Conservation (phyloP, 176 grass and related monocot genomes). For the Elymus sibiricus region DNA sequence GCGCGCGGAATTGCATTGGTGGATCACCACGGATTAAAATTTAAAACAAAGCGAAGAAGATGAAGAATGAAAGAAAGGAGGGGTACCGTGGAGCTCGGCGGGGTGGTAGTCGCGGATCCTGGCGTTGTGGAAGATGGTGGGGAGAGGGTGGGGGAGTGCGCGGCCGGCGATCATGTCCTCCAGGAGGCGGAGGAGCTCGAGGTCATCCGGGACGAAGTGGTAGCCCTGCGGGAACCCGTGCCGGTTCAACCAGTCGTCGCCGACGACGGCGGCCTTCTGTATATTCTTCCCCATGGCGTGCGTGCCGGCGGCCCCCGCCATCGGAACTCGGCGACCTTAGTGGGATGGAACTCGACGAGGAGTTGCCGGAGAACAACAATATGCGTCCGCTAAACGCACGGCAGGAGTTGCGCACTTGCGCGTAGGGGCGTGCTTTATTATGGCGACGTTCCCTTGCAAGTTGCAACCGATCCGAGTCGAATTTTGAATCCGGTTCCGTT, state of each 20-base stretch:
- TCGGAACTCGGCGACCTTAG: no score
- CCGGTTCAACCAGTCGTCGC: background rate
- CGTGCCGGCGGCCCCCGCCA: no score
- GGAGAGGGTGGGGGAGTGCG: background rate
- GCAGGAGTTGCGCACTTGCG: no score
- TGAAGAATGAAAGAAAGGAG: background rate
- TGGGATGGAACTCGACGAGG: background rate
- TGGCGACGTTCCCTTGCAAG: no score
- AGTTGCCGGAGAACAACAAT: no score
- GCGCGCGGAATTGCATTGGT: background rate
- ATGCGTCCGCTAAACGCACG: no score
- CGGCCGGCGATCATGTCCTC: background rate
- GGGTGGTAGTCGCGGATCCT: constrained; percentile 20
- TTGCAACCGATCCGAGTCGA: no score
- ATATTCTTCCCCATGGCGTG: background rate
- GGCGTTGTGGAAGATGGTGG: background rate
- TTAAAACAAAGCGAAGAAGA: background rate
- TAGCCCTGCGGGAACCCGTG: constrained; percentile 18
- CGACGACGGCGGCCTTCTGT: background rate
- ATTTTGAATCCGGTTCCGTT: no score
- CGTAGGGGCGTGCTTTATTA: background rate
- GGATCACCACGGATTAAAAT: background rate
- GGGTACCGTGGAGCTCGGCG: constrained; percentile 1
- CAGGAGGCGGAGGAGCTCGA: constrained; percentile 3
- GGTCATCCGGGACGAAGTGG: background rate